Base-by-base conservation (phyloP, 2,329 filamentous ascomycete species). In the Pyricularia sp. region DNA sequence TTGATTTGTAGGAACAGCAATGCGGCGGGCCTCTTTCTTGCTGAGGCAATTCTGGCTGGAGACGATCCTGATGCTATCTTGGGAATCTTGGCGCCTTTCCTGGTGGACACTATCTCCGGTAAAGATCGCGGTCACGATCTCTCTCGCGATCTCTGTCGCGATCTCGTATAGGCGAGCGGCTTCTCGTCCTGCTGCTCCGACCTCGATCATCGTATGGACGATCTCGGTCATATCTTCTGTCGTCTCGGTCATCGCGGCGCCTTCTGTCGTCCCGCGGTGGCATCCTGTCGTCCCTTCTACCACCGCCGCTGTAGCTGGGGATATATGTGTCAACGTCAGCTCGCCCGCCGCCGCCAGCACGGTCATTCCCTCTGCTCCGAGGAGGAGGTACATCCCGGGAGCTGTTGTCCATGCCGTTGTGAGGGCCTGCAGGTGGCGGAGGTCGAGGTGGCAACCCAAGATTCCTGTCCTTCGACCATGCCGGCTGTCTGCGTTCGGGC, bases 401-500 rank as follows among this genome's bases (percentile, higher is more conserved):
- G 22, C 35, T 44, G 40, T 63, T 67, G n/a, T 77, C 75, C 69
- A 72, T 73, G 28, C 75, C 76, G 62, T 73, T 75, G 62, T 69
- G 67, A 68, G 75, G 71, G 67, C 78, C 75, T 8, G 72, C 74
- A 4, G 78, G 75, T n/a, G 79, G 78, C 2, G 82, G 80, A 2
- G 81, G 82, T 10, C 81, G 75, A 4, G 80, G 81, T 3, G 80
- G 81, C 13, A 82, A 71, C 10, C 78, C 71, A 62, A 68, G 70
- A 6, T 69, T 79, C 26, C 79, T 77, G n/a, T 83, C 82, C 64
- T 82, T 75, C 60, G 80, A 78, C 83, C 83, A 85, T 2, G 80
- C 82, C 6, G 82, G 82, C 63, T 82, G 75, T 19, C 81, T 68
- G 1, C 71, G 70, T n/a, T 72, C 71, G 13, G 35, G 53, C 19